Conservation (phyloP, 2,329 filamentous ascomycete genomes). For the Fusarium sp. region DNA sequence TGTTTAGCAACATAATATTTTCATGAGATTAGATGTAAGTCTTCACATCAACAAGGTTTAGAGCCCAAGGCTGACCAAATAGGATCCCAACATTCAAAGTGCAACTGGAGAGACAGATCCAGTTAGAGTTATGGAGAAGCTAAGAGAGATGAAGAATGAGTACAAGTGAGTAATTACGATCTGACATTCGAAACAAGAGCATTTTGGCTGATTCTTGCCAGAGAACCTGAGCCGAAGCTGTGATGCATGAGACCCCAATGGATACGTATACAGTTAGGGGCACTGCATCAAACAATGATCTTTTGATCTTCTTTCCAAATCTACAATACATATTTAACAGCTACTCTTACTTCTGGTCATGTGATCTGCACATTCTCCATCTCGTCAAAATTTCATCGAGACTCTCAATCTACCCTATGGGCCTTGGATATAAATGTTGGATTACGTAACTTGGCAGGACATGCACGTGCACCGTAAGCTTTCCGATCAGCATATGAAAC, state of each 20-base stretch:
- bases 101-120: not conserved
- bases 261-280: too few species aligned
- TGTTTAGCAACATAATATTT: not conserved
- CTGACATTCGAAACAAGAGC: rapidly evolving
- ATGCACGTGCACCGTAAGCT: not conserved
- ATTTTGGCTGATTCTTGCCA: not conserved
- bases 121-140: not conserved
- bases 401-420: not conserved
- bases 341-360: rapidly evolving
- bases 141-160: not conserved
- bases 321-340: rapidly evolving
- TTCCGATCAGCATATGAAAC: not conserved
- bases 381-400: not conserved
- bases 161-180: not conserved
- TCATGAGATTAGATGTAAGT: not conserved
- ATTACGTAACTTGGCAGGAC: not conserved
- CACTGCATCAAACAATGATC: too few species aligned
- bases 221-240: not conserved
- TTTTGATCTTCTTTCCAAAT: not conserved
- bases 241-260: rapidly evolving
- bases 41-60: rapidly evolving
- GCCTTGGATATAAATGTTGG: not conserved
- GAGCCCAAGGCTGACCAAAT: not conserved
- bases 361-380: not conserved
- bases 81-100: not conserved